Conservation (phyloP, 352 stramenopile species). For the Globisporangium nagaii region DNA sequence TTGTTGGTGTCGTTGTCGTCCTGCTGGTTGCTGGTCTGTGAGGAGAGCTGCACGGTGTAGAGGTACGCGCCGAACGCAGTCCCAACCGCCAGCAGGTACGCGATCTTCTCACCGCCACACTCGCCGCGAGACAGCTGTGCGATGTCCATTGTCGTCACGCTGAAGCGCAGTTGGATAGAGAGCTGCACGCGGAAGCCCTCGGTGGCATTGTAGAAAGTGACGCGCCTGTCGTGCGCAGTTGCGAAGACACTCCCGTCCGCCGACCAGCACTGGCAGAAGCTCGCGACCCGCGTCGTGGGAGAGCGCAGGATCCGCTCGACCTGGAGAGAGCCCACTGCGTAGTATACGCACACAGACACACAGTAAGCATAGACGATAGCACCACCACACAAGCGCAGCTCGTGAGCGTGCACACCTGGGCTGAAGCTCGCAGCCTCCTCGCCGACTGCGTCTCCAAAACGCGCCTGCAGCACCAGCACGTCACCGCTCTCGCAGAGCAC, state of each 20-base stretch:
- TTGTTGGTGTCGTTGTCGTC: not conserved
- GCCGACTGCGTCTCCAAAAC: not conserved
- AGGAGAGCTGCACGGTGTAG: constrained; percentile 19
- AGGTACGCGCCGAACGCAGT: constrained; percentile 29
- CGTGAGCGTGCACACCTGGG: not conserved
- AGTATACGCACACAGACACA: not conserved
- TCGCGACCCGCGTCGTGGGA: constrained; percentile 13
- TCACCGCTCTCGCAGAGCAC: constrained; percentile 46
- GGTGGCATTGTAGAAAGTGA: constrained; percentile 25
- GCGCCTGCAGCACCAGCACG: constrained; percentile 33
- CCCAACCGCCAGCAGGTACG: constrained; percentile 21
- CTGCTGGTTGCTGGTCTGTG: not conserved
- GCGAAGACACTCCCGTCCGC: constrained; percentile 21
- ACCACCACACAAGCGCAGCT: not conserved
- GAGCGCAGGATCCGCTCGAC: constrained; percentile 30
- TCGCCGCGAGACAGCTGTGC: not conserved
- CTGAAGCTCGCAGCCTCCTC: not conserved
- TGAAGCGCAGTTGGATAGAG: constrained; percentile 23
- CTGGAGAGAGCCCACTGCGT: constrained; percentile 5
- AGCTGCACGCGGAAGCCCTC: constrained; percentile 11
- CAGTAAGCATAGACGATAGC: not conserved
- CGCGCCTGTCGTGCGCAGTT: constrained; percentile 21
- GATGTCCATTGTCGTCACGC: constrained; percentile 32
- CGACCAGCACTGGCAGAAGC: constrained; percentile 55
- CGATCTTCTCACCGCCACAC: not conserved